phyloP scores from a whole-genome alignment of 2,329 filamentous ascomycete genomes.

The Penicillium hordei region DNA sequence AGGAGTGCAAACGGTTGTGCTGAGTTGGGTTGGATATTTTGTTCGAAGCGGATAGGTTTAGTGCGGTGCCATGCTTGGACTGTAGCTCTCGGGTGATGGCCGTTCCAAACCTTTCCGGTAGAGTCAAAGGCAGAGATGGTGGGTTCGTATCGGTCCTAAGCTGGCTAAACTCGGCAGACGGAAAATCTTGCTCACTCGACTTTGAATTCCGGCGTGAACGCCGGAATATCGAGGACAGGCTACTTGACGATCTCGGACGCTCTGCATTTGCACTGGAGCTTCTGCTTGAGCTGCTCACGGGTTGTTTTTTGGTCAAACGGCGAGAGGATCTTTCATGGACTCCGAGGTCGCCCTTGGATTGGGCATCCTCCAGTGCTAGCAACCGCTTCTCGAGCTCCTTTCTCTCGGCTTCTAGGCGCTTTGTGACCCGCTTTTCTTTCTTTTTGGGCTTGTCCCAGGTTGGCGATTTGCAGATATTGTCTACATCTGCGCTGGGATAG shows the following conservation, averaged over 20 bases:
- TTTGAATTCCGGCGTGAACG: conserved; percentile 29
- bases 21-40: conserved; percentile 1
- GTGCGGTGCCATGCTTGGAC: conserved; percentile 21
- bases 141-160: conserved; percentile 12
- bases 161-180: conserved; percentile 5
- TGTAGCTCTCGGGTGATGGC: conserved; percentile 33
- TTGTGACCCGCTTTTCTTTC: conserved; percentile 34
- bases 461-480: conserved; percentile 19
- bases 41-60: conserved; percentile 16
- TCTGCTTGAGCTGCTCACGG: conserved; percentile 30
- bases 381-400: conserved; percentile 32
- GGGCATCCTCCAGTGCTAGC: conserved; percentile 21
- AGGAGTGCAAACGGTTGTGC: conserved; percentile 16
- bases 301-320: conserved; percentile 39
- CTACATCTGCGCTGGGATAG: conserved; percentile 4
- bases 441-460: conserved; percentile 26
- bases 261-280: conserved; percentile 33
- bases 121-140: conserved; percentile 24
- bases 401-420: conserved; percentile 35
- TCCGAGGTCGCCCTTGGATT: conserved; percentile 19
- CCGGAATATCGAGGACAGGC: conserved; percentile 31
- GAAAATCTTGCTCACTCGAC: conserved; percentile 15
- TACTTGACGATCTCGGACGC: conserved; percentile 25
- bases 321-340: conserved; percentile 26
- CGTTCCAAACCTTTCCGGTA: conserved; percentile 33